Evolutionary conservation across 2,329 filamentous ascomycete genomes (phyloP), one percentile per base, ranked within the genome.

Genomic region (Sclerotiophoma versabilis): DNA sequence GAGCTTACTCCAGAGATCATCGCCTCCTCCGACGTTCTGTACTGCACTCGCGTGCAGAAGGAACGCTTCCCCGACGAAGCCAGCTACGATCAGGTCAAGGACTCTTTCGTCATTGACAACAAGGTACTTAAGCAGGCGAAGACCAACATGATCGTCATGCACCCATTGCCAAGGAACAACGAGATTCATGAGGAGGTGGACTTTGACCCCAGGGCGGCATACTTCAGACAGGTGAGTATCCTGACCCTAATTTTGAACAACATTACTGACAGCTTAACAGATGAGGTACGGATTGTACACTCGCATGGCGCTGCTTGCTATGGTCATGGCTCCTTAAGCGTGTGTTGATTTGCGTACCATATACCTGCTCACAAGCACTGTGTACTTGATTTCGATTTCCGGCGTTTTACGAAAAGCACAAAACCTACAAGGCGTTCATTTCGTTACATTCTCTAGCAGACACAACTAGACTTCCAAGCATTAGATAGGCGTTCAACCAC

Each of bases 211-310:
- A 83, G 95, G 67, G 95, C 95, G 54, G 93, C 95, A 50, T 99
- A 99, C 81, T 99, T 99, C 80, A 87, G 95, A 90, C 95, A 99
- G 90, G 93, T 96, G 80, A 87, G 90, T 69, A 33, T 42, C 27
- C 23, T 30, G 5, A 27, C 33, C 10, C 26, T 5, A 2, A 15
- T 9, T 1, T 4, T 25, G 15, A 9, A 43, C 20, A 37, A 19
- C 14, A 37, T 50, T 62, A 63, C 81, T 86, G 76, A 87, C 73
- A 37, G 25, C 61, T 12, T 39, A 57, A 54, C 70, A 97, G 93
- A 97, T 97, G 93, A 87, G 89, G 79, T 97, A 98, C 79, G 95
- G 95, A 68, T 85, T 99, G 69, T 98, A 97, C 83, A 96, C 91
- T 77, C 90, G 95, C 75, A 99, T 99, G 95, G 95, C 95, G 66